phyloP scores from a whole-genome alignment of 441 rosid genomes.

The Melastoma candidum region DNA sequence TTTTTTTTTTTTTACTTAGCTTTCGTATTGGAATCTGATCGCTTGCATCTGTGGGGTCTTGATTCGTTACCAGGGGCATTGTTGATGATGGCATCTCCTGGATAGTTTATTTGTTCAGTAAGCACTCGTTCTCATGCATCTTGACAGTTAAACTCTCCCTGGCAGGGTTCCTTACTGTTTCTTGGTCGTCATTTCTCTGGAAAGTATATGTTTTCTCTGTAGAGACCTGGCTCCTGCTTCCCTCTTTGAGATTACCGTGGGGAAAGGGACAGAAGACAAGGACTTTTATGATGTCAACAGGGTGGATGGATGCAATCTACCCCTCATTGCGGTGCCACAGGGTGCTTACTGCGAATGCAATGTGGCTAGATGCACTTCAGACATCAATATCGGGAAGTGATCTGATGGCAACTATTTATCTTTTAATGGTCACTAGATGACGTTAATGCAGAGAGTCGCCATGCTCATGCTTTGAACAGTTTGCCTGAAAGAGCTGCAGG shows the following conservation, averaged over 20 bases:
- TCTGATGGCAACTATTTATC: too few relatives aligned
- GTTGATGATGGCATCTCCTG: too few relatives aligned
- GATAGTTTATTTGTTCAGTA: too few relatives aligned
- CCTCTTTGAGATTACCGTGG: conserved; percentile 54
- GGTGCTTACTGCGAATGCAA: conserved; percentile 44
- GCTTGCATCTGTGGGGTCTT: too few relatives aligned
- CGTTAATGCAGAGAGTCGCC: neutral
- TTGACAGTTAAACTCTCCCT: too few relatives aligned
- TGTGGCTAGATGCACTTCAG: conserved; percentile 49
- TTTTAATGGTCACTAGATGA: neutral
- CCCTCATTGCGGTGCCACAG: conserved; percentile 44
- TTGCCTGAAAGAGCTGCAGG: conserved; percentile 86
- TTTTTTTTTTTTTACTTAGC: too few relatives aligned
- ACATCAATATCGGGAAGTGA: conserved; percentile 43
- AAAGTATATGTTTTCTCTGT: too few relatives aligned
- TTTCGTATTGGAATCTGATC: too few relatives aligned
- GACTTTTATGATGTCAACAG: conserved; percentile 60
- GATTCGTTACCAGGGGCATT: too few relatives aligned
- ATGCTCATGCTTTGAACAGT: conserved; percentile 20
- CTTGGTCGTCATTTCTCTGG: too few relatives aligned
- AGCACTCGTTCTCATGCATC: too few relatives aligned
- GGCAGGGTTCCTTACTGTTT: too few relatives aligned
- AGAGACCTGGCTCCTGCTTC: conserved; percentile 30
- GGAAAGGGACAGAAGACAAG: conserved; percentile 26
- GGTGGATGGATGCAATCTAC: conserved; percentile 65